phyloP scores from a whole-genome alignment of 2,329 filamentous ascomycete species.

The Sclerotinia sclerotiorum region DNA sequence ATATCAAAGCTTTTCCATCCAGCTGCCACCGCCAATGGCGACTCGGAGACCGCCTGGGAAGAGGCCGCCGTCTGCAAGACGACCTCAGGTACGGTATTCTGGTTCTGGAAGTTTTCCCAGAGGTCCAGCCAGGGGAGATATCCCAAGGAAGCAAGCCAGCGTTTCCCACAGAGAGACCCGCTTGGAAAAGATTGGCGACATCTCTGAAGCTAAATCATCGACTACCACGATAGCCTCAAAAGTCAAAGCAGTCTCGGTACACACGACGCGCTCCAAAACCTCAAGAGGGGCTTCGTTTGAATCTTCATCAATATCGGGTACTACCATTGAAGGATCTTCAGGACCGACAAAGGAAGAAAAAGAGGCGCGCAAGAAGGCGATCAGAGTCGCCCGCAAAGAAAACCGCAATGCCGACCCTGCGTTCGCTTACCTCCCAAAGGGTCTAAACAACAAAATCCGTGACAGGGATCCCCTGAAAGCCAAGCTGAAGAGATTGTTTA shows the following conservation, averaged over 20 bases:
- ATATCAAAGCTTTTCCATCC: neutral
- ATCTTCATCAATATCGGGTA: neutral
- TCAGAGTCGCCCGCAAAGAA: slow-evolving; percentile 5
- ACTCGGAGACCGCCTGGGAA: neutral
- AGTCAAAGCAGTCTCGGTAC: neutral
- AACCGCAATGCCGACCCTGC: neutral
- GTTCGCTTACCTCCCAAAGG: slow-evolving; percentile 1
- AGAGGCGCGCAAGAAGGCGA: neutral
- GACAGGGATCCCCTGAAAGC: slow-evolving; percentile 4
- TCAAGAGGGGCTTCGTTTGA: neutral
- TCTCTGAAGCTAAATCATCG: neutral
- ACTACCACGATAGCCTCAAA: neutral
- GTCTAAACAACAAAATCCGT: slow-evolving; percentile 15
- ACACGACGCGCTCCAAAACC: neutral
- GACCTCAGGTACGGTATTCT: neutral
- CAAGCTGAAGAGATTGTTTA: neutral
- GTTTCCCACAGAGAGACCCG: neutral
- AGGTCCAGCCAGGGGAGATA: neutral
- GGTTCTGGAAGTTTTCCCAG: neutral
- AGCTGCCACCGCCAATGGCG: neutral
- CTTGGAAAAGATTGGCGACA: neutral
- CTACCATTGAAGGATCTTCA: neutral
- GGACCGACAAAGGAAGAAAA: neutral
- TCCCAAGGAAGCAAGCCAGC: too few relatives aligned
- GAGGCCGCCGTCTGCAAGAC: neutral